Evolutionary conservation across 2,329 filamentous ascomycete genomes (phyloP).

Genomic region (Fusarium palustre): DNA sequence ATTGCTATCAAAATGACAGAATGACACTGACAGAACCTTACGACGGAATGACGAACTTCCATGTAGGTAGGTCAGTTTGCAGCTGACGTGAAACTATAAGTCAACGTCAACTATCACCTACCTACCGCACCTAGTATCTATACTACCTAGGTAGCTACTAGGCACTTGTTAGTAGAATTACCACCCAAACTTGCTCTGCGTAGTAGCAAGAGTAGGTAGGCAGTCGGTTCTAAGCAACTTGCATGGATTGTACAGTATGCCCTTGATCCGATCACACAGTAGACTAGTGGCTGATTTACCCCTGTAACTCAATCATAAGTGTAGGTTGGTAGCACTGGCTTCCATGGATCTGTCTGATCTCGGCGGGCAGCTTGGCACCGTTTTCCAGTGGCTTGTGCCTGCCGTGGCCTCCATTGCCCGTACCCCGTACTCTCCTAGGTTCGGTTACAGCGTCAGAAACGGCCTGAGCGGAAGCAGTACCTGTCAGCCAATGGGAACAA

Average conservation of each 20-base stretch:
- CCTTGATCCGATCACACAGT: background rate
- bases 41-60: background rate
- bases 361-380: background rate
- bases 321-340: too few species aligned
- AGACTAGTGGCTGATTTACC: background rate
- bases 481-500: conserved; percentile 2
- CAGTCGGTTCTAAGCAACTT: background rate
- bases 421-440: background rate
- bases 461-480: conserved; percentile 18
- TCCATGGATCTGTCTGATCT: background rate
- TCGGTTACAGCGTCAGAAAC: background rate
- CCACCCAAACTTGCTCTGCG: background rate
- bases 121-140: background rate
- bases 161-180: background rate
- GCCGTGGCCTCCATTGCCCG: too few species aligned
- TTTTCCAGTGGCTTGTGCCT: conserved; percentile 2
- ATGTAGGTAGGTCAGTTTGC: background rate
- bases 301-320: background rate
- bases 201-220: background rate
- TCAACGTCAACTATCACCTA: background rate
- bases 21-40: background rate
- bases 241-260: background rate
- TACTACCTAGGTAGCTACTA: too few species aligned
- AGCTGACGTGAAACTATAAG: background rate
- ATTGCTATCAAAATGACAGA: background rate